Percentiles rank a stretch among this genome's conserved stretches.
Evolutionary conservation across 345 rosid species (phyloP).

Genomic region (Eutrema japonicum): DNA sequence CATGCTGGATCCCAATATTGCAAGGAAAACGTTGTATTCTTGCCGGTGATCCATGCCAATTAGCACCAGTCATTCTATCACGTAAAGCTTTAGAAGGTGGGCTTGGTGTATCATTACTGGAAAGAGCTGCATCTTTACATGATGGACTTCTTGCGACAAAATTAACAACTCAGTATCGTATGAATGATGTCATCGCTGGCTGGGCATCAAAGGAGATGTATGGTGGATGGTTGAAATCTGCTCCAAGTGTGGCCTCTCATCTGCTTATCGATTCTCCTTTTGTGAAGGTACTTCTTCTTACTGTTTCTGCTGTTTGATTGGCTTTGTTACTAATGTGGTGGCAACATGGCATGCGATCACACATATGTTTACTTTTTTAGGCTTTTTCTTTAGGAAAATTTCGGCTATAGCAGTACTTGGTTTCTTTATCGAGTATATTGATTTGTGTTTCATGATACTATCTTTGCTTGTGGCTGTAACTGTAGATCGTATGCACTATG

Average conservation of each 20-base stretch:
- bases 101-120: slow-evolving; percentile 84
- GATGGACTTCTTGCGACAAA: slow-evolving; percentile 71
- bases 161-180: slow-evolving; percentile 84
- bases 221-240: slow-evolving; percentile 75
- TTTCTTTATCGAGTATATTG: neutral
- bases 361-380: neutral
- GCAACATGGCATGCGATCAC: slow-evolving; percentile 7
- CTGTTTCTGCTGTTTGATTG: slow-evolving; percentile 30
- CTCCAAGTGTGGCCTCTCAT: slow-evolving; percentile 74
- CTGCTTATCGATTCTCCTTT: slow-evolving; percentile 88
- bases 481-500: neutral
- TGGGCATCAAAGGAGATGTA: slow-evolving; percentile 99
- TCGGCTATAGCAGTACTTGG: neutral
- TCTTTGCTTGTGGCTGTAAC: neutral
- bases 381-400: neutral
- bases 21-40: slow-evolving; percentile 91
- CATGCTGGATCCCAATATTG: slow-evolving; percentile 93
- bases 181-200: slow-evolving; percentile 92
- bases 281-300: slow-evolving; percentile 75
- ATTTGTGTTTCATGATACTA: slow-evolving; percentile 9
- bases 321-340: slow-evolving; percentile 14
- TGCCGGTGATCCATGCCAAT: slow-evolving; percentile 93
- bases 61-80: slow-evolving; percentile 92
- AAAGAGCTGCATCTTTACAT: slow-evolving; percentile 79
- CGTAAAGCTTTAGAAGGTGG: slow-evolving; percentile 90